Conservation (phyloP, 1,284 basidiomycete species). For the Pyrrhoderma lamaoense region DNA sequence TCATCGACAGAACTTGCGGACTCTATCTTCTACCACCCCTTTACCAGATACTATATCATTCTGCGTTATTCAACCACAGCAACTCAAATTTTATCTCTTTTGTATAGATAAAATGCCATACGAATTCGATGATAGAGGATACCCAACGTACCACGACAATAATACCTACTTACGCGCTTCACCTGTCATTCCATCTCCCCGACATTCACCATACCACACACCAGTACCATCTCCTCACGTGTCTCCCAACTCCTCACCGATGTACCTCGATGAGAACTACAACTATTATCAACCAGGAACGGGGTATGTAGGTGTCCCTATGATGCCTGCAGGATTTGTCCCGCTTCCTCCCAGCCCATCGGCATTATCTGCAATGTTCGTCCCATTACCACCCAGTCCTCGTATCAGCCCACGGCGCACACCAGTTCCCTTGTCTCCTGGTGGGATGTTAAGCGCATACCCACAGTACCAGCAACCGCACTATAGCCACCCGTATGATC, state of each 20-base stretch:
- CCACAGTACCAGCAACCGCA: constrained; percentile 4
- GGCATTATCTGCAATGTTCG: constrained; percentile 10
- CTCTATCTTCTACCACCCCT: too few species aligned
- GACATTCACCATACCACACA: not conserved
- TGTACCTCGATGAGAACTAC: constrained; percentile 17
- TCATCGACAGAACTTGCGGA: too few species aligned
- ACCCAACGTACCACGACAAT: constrained; percentile 9
- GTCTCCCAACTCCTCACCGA: constrained; percentile 12
- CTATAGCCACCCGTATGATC: constrained; percentile 5
- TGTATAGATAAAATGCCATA: constrained; percentile 3
- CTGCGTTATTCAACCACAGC: too few species aligned
- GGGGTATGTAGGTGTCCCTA: constrained; percentile 12
- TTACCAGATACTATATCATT: too few species aligned
- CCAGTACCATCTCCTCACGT: constrained; percentile 10
- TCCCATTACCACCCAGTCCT: constrained; percentile 16
- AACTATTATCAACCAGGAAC: constrained; percentile 14
- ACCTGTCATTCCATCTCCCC: constrained; percentile 10
- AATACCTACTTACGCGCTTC: constrained; percentile 8
- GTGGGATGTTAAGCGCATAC: constrained; percentile 8
- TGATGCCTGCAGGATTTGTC: constrained; percentile 13
- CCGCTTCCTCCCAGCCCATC: constrained; percentile 19
- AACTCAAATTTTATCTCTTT: too few species aligned
- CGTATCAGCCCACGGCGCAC: constrained; percentile 11
- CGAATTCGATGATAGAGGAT: constrained; percentile 3
- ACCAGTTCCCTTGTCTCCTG: not conserved